Percentiles rank a stretch among this genome's conserved stretches.
These are phyloP conservation scores for Podospora fimiseda DNA, from an alignment of 495 filamentous ascomycete genomes.

Conservation along the genomic window DNA sequence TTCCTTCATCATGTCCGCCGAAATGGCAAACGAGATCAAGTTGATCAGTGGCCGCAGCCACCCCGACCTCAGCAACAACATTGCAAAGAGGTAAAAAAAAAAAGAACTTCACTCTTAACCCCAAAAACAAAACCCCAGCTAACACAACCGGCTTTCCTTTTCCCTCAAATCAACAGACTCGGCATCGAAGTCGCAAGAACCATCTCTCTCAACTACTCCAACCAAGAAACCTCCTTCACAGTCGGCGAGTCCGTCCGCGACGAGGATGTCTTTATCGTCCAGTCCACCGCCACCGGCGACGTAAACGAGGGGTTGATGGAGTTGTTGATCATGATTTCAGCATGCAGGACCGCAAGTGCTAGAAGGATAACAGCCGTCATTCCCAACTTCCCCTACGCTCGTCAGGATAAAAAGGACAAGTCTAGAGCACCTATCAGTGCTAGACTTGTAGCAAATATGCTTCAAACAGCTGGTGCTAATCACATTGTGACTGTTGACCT, in stretches of 20 bases:
- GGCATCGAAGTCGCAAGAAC: conserved; percentile 95
- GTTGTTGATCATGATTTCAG: conserved; percentile 97
- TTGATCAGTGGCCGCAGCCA: conserved; percentile 93
- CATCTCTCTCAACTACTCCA: conserved; percentile 91
- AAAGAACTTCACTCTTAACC: not conserved
- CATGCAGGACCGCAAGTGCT: conserved; percentile 78
- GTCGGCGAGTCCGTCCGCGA: conserved; percentile 96
- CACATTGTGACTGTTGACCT: conserved; percentile 89
- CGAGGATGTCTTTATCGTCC: conserved; percentile 97
- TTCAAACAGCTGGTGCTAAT: conserved; percentile 88
- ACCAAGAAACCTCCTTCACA: conserved; percentile 94
- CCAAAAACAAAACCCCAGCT: no score
- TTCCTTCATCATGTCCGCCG: conserved; percentile 34
- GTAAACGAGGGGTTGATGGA: conserved; percentile 99
- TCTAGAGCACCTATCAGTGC: conserved; percentile 77
- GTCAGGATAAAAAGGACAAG: conserved; percentile 99
- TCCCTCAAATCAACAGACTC: conserved; percentile 55
- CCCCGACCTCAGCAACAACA: conserved; percentile 78
- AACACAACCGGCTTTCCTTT: no score
- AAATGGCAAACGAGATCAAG: conserved; percentile 84
- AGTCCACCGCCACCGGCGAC: conserved; percentile 90
- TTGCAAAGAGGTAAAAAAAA: conserved; percentile 75
- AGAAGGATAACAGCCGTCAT: conserved; percentile 46
- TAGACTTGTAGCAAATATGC: conserved; percentile 94
- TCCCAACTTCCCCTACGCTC: conserved; percentile 97